A percentile compares a stretch with the other conserved stretches of the same genome.
phyloP scores from a whole-genome alignment of 1,284 basidiomycete genomes.

The Papiliotrema terrestris region DNA sequence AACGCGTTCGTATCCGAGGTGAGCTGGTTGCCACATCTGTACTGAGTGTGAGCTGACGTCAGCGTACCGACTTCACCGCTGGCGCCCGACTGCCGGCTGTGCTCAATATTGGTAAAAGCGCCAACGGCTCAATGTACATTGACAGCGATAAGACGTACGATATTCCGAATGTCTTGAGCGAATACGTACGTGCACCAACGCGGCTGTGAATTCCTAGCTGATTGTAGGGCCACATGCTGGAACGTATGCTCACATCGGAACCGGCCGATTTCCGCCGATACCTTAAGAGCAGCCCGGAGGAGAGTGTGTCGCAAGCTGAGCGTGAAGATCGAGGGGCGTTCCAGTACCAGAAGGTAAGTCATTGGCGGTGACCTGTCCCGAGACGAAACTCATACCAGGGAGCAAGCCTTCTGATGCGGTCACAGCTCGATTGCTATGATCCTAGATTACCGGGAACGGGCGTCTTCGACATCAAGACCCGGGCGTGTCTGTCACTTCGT shows the following conservation, averaged over 20 bases:
- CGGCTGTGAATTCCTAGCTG: constrained; percentile 3
- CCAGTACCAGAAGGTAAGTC: constrained; percentile 70
- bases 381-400: constrained; percentile 52
- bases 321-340: constrained; percentile 63
- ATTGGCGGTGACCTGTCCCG: not conserved
- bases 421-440: constrained; percentile 88
- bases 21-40: constrained; percentile 18
- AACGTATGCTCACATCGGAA: constrained; percentile 77
- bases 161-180: constrained; percentile 68
- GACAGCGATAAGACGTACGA: constrained; percentile 64
- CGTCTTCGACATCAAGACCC: constrained; percentile 95
- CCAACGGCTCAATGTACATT: constrained; percentile 68
- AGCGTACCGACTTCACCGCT: constrained; percentile 67
- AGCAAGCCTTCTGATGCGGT: constrained; percentile 80
- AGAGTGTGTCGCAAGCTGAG: constrained; percentile 45
- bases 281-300: constrained; percentile 53
- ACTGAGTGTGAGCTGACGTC: constrained; percentile 5
- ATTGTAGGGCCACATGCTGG: constrained; percentile 74
- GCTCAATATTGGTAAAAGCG: constrained; percentile 59
- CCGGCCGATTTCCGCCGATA: constrained; percentile 64
- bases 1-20: constrained; percentile 63
- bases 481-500: constrained; percentile 79
- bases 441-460: constrained; percentile 77
- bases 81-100: constrained; percentile 77
- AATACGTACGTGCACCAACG: constrained; percentile 60